A percentile compares a stretch with the other conserved stretches of the same genome.
Conservation (phyloP, 1,284 basidiomycete species). For the Leccinum subrobustum region DNA sequence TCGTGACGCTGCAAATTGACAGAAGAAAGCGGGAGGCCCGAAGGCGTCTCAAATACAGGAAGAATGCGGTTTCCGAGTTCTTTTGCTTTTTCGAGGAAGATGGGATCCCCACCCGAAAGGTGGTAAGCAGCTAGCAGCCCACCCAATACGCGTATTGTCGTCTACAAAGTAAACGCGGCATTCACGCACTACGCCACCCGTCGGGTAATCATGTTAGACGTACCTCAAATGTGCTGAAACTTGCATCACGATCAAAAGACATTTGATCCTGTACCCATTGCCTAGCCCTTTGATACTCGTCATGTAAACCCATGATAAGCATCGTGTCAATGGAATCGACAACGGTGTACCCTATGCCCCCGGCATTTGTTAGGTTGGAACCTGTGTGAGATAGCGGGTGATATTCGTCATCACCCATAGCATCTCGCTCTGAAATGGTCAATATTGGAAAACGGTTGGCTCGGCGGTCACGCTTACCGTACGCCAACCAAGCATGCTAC, state of each 20-base stretch:
- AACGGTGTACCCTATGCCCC: constrained; percentile 85
- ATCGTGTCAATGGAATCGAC: constrained; percentile 86
- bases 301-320: constrained; percentile 78
- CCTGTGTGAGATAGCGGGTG: constrained; percentile 79
- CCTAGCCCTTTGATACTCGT: constrained; percentile 78
- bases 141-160: constrained; percentile 80
- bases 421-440: constrained; percentile 67
- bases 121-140: constrained; percentile 85
- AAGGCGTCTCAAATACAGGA: constrained; percentile 80
- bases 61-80: constrained; percentile 86
- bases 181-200: not conserved
- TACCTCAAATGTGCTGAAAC: constrained; percentile 92
- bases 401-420: constrained; percentile 88
- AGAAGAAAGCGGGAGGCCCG: constrained; percentile 79
- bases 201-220: constrained; percentile 22
- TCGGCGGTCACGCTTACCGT: constrained; percentile 48
- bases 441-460: constrained; percentile 16
- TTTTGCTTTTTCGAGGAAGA: constrained; percentile 75
- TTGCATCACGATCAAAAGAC: constrained; percentile 76
- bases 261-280: constrained; percentile 76
- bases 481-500: constrained; percentile 79
- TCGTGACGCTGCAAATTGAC: constrained; percentile 71
- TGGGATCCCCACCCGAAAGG: constrained; percentile 57
- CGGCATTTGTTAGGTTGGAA: constrained; percentile 69
- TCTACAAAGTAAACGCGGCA: constrained; percentile 39